A percentile compares a stretch with the other conserved stretches of the same genome.
These are phyloP conservation scores for Delitschia confertaspora DNA, from an alignment of 495 filamentous ascomycete genomes.

Conservation along the genomic window DNA sequence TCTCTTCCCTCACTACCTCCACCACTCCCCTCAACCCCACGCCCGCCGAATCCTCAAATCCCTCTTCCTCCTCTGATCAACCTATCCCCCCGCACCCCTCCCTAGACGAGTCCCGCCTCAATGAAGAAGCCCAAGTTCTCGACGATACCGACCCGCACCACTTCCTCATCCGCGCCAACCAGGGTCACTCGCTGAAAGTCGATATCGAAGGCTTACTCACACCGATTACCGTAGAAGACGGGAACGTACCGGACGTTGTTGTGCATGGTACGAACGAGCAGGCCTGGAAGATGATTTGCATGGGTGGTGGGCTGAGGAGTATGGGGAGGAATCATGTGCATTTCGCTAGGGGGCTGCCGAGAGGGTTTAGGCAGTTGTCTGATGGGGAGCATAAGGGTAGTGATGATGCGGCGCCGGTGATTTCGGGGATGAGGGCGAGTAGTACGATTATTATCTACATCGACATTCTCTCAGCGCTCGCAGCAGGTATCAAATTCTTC, in stretches of 20 bases:
- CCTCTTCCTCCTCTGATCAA: constrained; percentile 64
- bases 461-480: constrained; percentile 57
- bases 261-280: constrained; percentile 83
- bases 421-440: constrained; percentile 77
- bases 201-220: constrained; percentile 59
- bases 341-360: constrained; percentile 61
- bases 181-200: constrained; percentile 74
- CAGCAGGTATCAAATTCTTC: constrained; percentile 69
- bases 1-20: constrained; percentile 31
- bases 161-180: constrained; percentile 88
- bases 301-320: constrained; percentile 60
- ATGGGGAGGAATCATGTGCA: constrained; percentile 86
- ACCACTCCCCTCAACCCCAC: constrained; percentile 31
- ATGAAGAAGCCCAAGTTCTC: constrained; percentile 3
- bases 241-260: constrained; percentile 52
- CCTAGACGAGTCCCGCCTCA: constrained; percentile 29
- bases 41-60: constrained; percentile 52
- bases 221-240: constrained; percentile 46
- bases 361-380: constrained; percentile 27
- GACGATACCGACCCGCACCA: constrained; percentile 45
- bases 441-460: constrained; percentile 74
- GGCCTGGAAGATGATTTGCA: constrained; percentile 63
- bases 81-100: constrained; percentile 31
- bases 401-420: constrained; percentile 42
- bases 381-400: constrained; percentile 24